Base-by-base conservation (phyloP, 768 basidiomycete species). In the Amanita subjunquillea region DNA sequence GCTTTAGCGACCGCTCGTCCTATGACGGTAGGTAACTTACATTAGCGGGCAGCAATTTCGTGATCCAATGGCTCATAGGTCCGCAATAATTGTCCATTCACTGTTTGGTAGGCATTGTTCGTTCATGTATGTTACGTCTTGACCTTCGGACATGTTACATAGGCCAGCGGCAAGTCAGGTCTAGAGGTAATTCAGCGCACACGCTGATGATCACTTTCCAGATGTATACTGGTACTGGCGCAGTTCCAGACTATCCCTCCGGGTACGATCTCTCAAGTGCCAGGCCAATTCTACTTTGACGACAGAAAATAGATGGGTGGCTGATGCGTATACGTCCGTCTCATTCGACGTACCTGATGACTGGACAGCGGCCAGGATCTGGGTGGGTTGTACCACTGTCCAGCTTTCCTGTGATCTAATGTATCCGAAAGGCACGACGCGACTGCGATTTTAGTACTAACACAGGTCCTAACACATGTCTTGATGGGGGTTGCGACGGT, bases 301-400 rank as follows among this genome's bases (percentile, higher is more conserved):
- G n/a, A n/a, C 41, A 48, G 9, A 36, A n/a, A 7, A 10, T 48
- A 72, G 74, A 13, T 76, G 74, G 75, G 66, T 69, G 54, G 74
- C 73, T 10, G 34, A 45, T 3, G 54, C 73, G 0, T 65, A 56
- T 23, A 67, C 69, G n/a, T 59, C 64, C 10, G 72, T 75, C 44
- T 68, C 64, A 40, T 77, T 82, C 63, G 59, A 60, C 29, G 81
- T 86, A 30, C 83, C 82, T 10, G 72, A 80, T 57, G 72, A 77
- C 59, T 86, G 84, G 83, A 76, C 69, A 48, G 67, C 83, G 1
- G 84, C 81, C 22, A 74, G 84, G 47, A 83, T 76, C 49, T 75
- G 73, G 74, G 73, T 72, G 55, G 8, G 62, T 55, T 12, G n/a
- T 17, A 7, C 9, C 40, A 23, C 12, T 13, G 38, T 34, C 22